Evolutionary conservation across 805 yeast species (phyloP), one percentile per base, ranked within the genome.

Genomic region (Suhomyces sp.): DNA sequence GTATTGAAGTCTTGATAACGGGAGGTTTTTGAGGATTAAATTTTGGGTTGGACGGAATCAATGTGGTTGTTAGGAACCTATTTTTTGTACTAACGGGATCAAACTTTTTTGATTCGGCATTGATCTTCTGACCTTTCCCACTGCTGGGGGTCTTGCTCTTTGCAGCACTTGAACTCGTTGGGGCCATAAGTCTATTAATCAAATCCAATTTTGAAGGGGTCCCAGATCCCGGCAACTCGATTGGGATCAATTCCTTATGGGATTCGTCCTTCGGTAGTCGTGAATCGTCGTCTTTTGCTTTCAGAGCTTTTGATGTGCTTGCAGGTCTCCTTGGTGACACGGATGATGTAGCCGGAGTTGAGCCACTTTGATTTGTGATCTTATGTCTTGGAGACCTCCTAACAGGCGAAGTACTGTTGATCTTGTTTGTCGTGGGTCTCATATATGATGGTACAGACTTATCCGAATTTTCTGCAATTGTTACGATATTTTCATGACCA

Each of bases 61-160:
- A 48, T 6, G 62, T 56, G 1, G 69, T 62, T 1, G 68, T 58
- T 21, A 65, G 51, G 34, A 66, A 62, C 36, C 54, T 54, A 38
- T 64, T 65, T 40, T 53, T 61, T 11, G 47, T 45, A 15, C 30
- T 39, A 3, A 46, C 31, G 2, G 30, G 28, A n/a, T 40, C 42
- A 21, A 25, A 22, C 24, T 32, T 30, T 18, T 36, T 28, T n/a
- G 14, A 29, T 19, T 40, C 38, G 5, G 24, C 21, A 4, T 14
- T 9, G 8, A 23, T 19, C 19, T 31, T 28, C 23, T 29, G 19
- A 9, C 17, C 26, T 23, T 31, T 33, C 8, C 19, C 27, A 15
- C 13, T 5, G 8, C 21, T 23, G 14, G 28, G 28, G 4, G 28
- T 40, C n/a, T 29, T 42, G 9, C 40, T 37, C 33, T 58, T 62